Conservation (phyloP, 768 basidiomycete genomes). For the Rhodotorula sphaerocarpa region DNA sequence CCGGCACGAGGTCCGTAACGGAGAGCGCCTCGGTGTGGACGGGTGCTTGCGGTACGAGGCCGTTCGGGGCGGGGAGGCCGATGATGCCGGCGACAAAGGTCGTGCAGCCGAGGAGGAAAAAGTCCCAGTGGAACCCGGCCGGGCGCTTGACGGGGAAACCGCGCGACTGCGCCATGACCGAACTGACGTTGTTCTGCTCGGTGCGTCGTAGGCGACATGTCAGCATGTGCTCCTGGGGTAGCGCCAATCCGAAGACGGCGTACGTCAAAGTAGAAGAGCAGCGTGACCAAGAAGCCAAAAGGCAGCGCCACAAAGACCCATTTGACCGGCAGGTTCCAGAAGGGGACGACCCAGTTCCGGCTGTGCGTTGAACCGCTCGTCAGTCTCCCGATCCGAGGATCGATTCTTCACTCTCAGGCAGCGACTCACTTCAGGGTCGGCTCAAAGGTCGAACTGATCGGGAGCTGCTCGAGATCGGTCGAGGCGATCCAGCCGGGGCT, state of each 20-base stretch:
- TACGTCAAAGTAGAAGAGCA: slow-evolving; percentile 82
- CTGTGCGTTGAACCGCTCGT: slow-evolving; percentile 40
- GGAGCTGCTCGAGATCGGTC: slow-evolving; percentile 29
- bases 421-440: slow-evolving; percentile 28
- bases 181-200: slow-evolving; percentile 54
- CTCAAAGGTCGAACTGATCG: slow-evolving; percentile 29
- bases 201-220: too few species aligned
- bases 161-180: slow-evolving; percentile 81
- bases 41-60: slow-evolving; percentile 58
- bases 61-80: slow-evolving; percentile 68
- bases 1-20: slow-evolving; percentile 27
- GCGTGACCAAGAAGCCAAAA: slow-evolving; percentile 77
- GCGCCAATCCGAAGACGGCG: not conserved
- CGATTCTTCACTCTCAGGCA: too few species aligned
- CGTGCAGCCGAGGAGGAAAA: slow-evolving; percentile 80
- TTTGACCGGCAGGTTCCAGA: slow-evolving; percentile 78
- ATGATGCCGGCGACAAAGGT: slow-evolving; percentile 83
- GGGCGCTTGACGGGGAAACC: slow-evolving; percentile 85
- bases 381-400: too few species aligned
- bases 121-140: slow-evolving; percentile 59
- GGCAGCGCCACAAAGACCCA: slow-evolving; percentile 85
- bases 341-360: slow-evolving; percentile 72
- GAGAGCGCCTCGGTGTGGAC: slow-evolving; percentile 77
- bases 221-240: too few species aligned
- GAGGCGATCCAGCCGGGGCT: slow-evolving; percentile 37